Conservation (phyloP, 768 basidiomycete species). For the Tylopilus plumbeoviolaceoides region DNA sequence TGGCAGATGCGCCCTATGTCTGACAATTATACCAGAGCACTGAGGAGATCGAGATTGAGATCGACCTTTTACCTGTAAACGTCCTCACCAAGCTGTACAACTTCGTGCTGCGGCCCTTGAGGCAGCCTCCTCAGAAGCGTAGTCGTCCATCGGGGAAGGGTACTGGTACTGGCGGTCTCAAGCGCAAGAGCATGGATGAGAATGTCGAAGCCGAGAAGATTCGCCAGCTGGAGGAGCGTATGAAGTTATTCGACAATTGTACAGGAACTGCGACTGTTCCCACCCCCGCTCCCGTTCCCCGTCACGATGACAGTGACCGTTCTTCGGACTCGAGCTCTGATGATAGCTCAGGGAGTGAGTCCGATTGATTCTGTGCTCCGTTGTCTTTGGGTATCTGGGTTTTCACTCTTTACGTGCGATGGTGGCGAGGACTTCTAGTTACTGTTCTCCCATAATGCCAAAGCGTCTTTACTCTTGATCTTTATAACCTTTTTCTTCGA, state of each 20-base stretch:
- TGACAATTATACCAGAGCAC: conserved; percentile 58
- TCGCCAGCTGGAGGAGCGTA: conserved; percentile 80
- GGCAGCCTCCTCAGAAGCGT: conserved; percentile 62
- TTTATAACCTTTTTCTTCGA: conserved; percentile 33
- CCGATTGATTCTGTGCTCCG: conserved; percentile 49
- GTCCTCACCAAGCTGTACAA: conserved; percentile 95
- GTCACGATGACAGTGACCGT: conserved; percentile 57
- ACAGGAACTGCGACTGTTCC: conserved; percentile 36
- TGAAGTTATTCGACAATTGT: conserved; percentile 75
- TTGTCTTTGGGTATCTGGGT: conserved; percentile 13
- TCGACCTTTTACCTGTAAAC: conserved; percentile 80
- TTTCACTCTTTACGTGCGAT: conserved; percentile 11
- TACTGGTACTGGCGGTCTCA: conserved; percentile 83
- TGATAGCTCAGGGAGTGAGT: conserved; percentile 81
- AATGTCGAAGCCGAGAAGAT: conserved; percentile 96
- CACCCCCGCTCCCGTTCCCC: conserved; percentile 32
- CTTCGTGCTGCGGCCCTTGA: conserved; percentile 81
- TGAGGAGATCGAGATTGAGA: conserved; percentile 98
- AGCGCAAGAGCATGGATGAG: conserved; percentile 96
- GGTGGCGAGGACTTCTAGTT: conserved; percentile 24
- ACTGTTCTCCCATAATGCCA: conserved; percentile 27
- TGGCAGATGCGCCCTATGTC: conserved; percentile 2
- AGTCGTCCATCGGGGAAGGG: conserved; percentile 64
- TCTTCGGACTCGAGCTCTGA: conserved; percentile 79
- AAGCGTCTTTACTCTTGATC: conserved; percentile 31